Evolutionary conservation across 768 basidiomycete species (phyloP).

Genomic region (Auriscalpium microsporum): DNA sequence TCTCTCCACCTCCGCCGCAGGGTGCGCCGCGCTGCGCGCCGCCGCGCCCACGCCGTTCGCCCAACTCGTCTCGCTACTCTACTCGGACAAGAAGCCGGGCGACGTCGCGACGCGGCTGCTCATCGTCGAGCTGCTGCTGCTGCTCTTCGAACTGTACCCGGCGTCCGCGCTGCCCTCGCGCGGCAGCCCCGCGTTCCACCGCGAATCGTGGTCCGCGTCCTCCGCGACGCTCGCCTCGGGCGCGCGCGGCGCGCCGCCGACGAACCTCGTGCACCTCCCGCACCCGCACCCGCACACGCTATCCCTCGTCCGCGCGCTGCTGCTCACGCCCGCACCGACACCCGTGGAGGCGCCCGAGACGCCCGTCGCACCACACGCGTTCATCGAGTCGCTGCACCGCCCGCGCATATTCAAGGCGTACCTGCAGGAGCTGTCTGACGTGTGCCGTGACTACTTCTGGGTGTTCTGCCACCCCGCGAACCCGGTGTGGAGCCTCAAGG

Average conservation of each 20-base stretch:
- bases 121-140: constrained; percentile 79
- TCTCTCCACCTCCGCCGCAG: constrained; percentile 80
- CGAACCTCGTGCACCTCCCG: constrained; percentile 57
- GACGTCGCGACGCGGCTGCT: constrained; percentile 86
- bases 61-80: constrained; percentile 76
- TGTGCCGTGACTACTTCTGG: constrained; percentile 94
- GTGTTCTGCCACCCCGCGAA: constrained; percentile 96
- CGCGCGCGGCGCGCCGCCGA: constrained; percentile 24
- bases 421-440: constrained; percentile 75
- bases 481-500: constrained; percentile 76
- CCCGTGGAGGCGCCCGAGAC: constrained; percentile 52
- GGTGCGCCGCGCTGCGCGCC: constrained; percentile 84
- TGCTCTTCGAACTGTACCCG: constrained; percentile 87
- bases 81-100: constrained; percentile 97
- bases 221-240: constrained; percentile 1
- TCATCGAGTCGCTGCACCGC: constrained; percentile 64
- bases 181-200: constrained; percentile 19
- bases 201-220: constrained; percentile 16
- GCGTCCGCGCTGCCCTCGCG: constrained; percentile 52
- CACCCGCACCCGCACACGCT: constrained; percentile 64
- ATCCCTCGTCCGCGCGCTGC: constrained; percentile 63
- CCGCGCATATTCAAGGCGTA: constrained; percentile 76
- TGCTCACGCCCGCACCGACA: constrained; percentile 66
- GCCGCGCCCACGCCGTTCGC: constrained; percentile 83
- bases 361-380: constrained; percentile 67